These are phyloP conservation scores for Auricularia sp. DNA, from an alignment of 768 basidiomycete genomes.

Conservation along the genomic window DNA sequence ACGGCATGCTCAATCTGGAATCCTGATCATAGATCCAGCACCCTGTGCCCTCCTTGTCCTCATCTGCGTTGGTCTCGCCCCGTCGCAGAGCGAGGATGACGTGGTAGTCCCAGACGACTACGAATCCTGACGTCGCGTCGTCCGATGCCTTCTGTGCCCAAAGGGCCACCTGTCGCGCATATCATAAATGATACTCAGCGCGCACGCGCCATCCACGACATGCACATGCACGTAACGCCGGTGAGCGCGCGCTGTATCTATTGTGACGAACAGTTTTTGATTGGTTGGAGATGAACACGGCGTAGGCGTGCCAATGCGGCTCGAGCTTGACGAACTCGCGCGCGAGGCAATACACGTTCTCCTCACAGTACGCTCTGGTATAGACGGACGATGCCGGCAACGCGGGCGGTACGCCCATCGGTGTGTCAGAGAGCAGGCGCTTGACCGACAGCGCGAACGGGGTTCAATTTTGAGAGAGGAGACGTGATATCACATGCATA, in stretches of 20 bases:
- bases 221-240: not conserved
- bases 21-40: slow-evolving; percentile 68
- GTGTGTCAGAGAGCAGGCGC: not conserved
- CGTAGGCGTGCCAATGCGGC: slow-evolving; percentile 39
- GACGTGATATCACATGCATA: not conserved
- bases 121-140: slow-evolving; percentile 17
- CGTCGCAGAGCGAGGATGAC: slow-evolving; percentile 28
- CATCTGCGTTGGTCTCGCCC: not conserved
- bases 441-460: not conserved
- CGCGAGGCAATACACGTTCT: slow-evolving; percentile 57
- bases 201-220: not conserved
- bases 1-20: slow-evolving; percentile 42
- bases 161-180: slow-evolving; percentile 43
- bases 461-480: not conserved
- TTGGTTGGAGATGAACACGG: slow-evolving; percentile 58
- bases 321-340: slow-evolving; percentile 30
- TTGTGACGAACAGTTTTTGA: slow-evolving; percentile 39
- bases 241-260: not conserved
- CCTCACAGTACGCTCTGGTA: slow-evolving; percentile 61
- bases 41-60: slow-evolving; percentile 6
- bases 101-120: slow-evolving; percentile 70
- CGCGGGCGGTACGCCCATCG: not conserved
- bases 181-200: not conserved
- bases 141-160: slow-evolving; percentile 47
- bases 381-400: slow-evolving; percentile 25